phyloP scores from a whole-genome alignment of 2,329 filamentous ascomycete genomes.

The Aureobasidium sp. region DNA sequence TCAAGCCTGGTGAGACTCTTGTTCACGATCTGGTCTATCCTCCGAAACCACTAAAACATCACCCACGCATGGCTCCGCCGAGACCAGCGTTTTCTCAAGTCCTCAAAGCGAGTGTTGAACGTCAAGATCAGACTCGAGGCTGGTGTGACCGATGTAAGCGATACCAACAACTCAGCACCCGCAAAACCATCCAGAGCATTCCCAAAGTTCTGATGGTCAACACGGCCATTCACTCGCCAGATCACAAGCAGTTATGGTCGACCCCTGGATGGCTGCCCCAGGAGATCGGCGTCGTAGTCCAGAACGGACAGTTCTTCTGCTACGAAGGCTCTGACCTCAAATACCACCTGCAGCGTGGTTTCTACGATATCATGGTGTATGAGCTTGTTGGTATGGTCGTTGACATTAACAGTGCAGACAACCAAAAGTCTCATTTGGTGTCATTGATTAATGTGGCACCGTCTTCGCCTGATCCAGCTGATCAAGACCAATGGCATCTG shows the following conservation, averaged over 20 bases:
- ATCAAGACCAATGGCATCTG: conserved; percentile 75
- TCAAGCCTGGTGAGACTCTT: conserved; percentile 66
- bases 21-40: conserved; percentile 85
- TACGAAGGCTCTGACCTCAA: conserved; percentile 88
- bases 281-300: conserved; percentile 86
- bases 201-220: conserved; percentile 86
- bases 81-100: conserved; percentile 69
- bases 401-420: conserved; percentile 77
- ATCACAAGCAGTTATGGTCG: conserved; percentile 75
- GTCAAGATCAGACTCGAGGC: conserved; percentile 78
- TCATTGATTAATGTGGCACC: conserved; percentile 77
- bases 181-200: conserved; percentile 73
- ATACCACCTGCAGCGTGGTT: conserved; percentile 66
- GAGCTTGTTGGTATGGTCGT: conserved; percentile 84
- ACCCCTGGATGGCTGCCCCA: conserved; percentile 85
- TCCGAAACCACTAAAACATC: conserved; percentile 32
- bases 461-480: conserved; percentile 50
- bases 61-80: conserved; percentile 38
- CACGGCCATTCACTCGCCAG: conserved; percentile 60
- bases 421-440: conserved; percentile 83
- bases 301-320: conserved; percentile 86
- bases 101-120: conserved; percentile 84
- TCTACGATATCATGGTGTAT: conserved; percentile 77
- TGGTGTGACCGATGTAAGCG: conserved; percentile 89
- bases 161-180: conserved; percentile 78